A percentile compares a stretch with the other conserved stretches of the same genome.
These are phyloP conservation scores for Rutidosis leptorrhynchoides DNA, from an alignment of 129 eudicot species.

Conservation along the genomic window DNA sequence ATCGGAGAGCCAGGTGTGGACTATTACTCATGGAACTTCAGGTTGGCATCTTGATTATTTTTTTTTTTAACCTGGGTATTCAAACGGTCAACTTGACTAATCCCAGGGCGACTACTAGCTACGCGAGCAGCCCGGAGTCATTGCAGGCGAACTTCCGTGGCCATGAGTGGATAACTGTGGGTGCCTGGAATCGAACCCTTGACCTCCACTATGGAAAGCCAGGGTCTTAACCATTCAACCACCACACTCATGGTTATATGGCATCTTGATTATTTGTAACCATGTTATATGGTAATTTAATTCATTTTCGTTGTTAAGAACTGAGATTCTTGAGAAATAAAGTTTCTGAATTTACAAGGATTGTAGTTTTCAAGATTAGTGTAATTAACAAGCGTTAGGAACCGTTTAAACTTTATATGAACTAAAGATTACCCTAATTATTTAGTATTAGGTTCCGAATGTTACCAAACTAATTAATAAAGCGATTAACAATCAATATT, in stretches of 20 bases:
- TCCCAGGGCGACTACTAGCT: too few species aligned
- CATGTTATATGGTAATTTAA: constrained; percentile 10
- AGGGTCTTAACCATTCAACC: too few species aligned
- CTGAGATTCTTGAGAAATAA: background rate
- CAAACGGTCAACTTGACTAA: too few species aligned
- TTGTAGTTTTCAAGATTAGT: background rate
- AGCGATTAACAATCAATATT: constrained; percentile 4
- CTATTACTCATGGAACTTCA: constrained; percentile 41
- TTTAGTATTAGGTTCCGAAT: constrained; percentile 2
- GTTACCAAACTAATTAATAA: constrained; percentile 1
- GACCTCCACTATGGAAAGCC: too few species aligned
- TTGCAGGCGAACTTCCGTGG: too few species aligned
- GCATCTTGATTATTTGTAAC: background rate
- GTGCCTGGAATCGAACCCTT: too few species aligned
- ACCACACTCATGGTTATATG: too few species aligned
- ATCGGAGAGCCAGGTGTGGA: constrained; percentile 39
- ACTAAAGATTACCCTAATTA: background rate
- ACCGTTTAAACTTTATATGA: background rate
- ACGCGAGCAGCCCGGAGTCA: too few species aligned
- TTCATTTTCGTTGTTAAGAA: background rate
- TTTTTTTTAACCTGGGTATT: too few species aligned
- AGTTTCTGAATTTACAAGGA: background rate
- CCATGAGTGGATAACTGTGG: too few species aligned
- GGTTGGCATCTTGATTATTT: constrained; percentile 29
- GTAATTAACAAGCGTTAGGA: constrained; percentile 6